Evolutionary conservation across 495 filamentous ascomycete species (phyloP).

Genomic region (Podospora fimiseda): DNA sequence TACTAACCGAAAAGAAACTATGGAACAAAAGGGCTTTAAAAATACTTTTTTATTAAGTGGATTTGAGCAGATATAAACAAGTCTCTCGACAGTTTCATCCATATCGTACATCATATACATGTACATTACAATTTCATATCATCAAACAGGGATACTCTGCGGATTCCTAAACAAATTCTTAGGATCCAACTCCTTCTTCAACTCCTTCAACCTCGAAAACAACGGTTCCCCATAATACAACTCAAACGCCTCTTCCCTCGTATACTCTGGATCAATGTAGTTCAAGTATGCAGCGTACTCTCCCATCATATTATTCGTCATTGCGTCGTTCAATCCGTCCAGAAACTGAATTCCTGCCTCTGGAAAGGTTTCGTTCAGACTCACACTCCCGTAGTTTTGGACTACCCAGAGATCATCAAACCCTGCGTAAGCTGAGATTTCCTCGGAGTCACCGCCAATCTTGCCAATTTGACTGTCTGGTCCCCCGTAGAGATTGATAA

Average conservation of each 20-base stretch:
- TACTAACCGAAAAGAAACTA: too few species aligned
- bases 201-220: background rate
- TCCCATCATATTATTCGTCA: background rate
- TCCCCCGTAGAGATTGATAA: slow-evolving; percentile 18
- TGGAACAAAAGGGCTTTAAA: too few species aligned
- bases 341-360: slow-evolving; percentile 4
- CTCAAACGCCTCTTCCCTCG: slow-evolving; percentile 2
- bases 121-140: too few species aligned
- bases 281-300: slow-evolving; percentile 10
- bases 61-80: too few species aligned
- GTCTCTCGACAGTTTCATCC: too few species aligned
- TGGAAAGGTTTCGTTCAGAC: slow-evolving; percentile 4
- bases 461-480: slow-evolving; percentile 13
- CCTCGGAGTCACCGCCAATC: slow-evolving; percentile 5
- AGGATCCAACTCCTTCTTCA: slow-evolving; percentile 11
- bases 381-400: slow-evolving; percentile 10
- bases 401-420: slow-evolving; percentile 15
- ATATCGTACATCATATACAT: too few species aligned
- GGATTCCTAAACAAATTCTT: slow-evolving; percentile 14
- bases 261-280: slow-evolving; percentile 12
- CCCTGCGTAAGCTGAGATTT: slow-evolving; percentile 13
- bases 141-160: slow-evolving; percentile 9
- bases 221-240: slow-evolving; percentile 14
- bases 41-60: too few species aligned
- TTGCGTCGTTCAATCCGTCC: slow-evolving; percentile 11